phyloP scores from a whole-genome alignment of 768 basidiomycete genomes.

The Boletus eberwhitei region DNA sequence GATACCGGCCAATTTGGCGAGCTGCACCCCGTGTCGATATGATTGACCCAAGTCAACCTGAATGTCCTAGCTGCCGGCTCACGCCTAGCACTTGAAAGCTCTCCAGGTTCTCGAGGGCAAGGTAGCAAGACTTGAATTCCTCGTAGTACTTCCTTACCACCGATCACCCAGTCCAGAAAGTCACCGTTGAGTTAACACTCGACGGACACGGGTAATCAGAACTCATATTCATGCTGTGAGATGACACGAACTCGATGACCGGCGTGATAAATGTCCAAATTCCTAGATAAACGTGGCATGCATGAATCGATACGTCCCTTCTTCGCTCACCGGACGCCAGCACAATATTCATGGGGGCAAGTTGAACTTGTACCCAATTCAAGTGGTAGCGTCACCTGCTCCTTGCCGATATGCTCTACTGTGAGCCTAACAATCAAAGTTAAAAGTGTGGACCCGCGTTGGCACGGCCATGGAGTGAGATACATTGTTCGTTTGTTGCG shows the following conservation, averaged over 20 bases:
- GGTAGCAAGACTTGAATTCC: too few species aligned
- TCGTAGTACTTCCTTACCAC: too few species aligned
- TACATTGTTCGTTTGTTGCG: not conserved
- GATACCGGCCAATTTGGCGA: too few species aligned
- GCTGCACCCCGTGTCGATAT: too few species aligned
- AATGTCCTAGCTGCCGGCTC: too few species aligned
- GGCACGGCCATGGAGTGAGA: not conserved
- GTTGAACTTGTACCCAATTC: not conserved
- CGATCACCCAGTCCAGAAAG: too few species aligned
- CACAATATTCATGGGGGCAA: not conserved
- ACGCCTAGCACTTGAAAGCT: too few species aligned
- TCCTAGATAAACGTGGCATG: too few species aligned
- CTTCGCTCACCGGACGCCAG: not conserved
- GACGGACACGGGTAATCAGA: not conserved
- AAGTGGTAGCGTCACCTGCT: not conserved
- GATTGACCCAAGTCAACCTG: too few species aligned
- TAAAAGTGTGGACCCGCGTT: not conserved
- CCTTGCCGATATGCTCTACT: too few species aligned
- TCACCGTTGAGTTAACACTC: too few species aligned
- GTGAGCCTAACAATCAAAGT: not conserved
- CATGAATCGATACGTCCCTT: not conserved
- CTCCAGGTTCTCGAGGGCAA: too few species aligned
- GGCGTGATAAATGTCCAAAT: not conserved
- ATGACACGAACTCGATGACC: not conserved
- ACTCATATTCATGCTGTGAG: not conserved